Percentiles rank a stretch among this genome's conserved stretches.
phyloP scores from a whole-genome alignment of 345 rosid genomes.

The Lenwebbia sp. region DNA sequence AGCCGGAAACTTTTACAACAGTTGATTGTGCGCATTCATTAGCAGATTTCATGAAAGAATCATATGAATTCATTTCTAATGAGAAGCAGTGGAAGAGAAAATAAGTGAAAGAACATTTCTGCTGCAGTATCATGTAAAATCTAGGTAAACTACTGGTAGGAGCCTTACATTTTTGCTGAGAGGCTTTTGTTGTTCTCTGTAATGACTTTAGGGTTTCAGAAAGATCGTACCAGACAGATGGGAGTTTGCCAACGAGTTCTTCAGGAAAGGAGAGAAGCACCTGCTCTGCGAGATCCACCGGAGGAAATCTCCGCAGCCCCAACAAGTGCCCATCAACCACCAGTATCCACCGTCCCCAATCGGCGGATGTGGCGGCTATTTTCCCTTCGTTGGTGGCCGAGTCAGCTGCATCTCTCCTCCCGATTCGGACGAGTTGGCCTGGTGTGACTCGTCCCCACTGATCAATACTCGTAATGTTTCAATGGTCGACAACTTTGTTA shows the following conservation, averaged over 20 bases:
- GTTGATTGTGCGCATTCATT: not conserved
- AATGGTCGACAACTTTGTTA: not conserved
- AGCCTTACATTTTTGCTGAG: not conserved
- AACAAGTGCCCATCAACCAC: conserved; percentile 14
- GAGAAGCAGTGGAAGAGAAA: not conserved
- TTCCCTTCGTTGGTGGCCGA: conserved; percentile 36
- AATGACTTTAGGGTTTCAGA: conserved; percentile 64
- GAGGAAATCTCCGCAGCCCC: conserved; percentile 67
- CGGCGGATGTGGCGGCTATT: conserved; percentile 16
- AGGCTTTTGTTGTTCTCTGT: not conserved
- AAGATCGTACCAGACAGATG: conserved; percentile 97
- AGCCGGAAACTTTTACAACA: not conserved
- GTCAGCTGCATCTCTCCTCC: conserved; percentile 37
- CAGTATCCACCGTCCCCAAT: not conserved
- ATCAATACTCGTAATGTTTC: not conserved
- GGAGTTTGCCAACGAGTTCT: conserved; percentile 94
- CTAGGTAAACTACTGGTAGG: not conserved
- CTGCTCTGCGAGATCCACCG: conserved; percentile 91
- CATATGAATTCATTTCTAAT: not conserved
- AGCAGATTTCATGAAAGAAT: not conserved
- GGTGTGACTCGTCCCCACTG: conserved; percentile 60
- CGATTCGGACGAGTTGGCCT: conserved; percentile 47
- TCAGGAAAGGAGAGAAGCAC: conserved; percentile 90
- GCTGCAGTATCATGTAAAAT: not conserved
- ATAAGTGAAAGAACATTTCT: not conserved